Evolutionary conservation across 202 grass and related monocot species (phyloP).

Genomic region (Dendrocalamus latiflorus): DNA sequence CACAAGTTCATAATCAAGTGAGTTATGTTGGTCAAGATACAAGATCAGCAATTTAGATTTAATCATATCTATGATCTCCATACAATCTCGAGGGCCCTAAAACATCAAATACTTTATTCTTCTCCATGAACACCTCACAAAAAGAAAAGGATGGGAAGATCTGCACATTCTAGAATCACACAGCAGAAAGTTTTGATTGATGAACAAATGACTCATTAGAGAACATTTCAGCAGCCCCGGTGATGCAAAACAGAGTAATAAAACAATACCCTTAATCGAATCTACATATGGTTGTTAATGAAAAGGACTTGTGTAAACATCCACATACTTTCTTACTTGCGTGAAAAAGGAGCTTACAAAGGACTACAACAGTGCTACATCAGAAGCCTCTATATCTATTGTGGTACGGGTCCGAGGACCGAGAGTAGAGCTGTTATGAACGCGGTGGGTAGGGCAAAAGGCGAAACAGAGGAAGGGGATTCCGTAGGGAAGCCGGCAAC

Average conservation of each 20-base stretch:
- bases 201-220: neutral
- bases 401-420: too few relatives aligned
- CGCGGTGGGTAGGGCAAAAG: too few relatives aligned
- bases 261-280: neutral
- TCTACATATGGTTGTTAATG: neutral
- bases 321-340: neutral
- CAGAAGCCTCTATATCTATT: neutral
- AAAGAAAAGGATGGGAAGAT: neutral
- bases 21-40: neutral
- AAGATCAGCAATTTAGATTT: neutral
- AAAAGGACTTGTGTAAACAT: neutral
- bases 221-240: neutral
- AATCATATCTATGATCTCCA: neutral
- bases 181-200: neutral
- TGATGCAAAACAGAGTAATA: neutral
- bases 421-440: too few relatives aligned
- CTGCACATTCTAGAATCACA: constrained; percentile 1
- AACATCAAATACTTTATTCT: neutral
- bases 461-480: too few relatives aligned
- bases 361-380: neutral
- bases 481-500: too few relatives aligned
- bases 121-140: neutral
- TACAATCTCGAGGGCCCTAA: neutral
- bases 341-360: neutral
- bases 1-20: neutral